Base-by-base conservation (phyloP, 2,329 filamentous ascomycete genomes). In the Pseudogymnoascus sp. region DNA sequence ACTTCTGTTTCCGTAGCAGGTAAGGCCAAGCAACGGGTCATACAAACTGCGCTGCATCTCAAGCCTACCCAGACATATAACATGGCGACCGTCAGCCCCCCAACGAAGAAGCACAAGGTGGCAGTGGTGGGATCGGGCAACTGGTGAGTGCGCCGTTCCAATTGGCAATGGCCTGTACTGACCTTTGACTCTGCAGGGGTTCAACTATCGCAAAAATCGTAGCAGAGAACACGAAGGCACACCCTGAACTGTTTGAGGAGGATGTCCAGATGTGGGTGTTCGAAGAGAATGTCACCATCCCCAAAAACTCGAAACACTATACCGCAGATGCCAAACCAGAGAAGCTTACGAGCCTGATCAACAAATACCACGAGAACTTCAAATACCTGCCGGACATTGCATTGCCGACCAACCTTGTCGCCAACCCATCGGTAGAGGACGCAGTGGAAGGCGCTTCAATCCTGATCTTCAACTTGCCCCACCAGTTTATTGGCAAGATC, bases 241-340 rank as follows among this genome's bases (percentile, higher is more conserved):
- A 96, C 77, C 82, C 86, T 8, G 83, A 91, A 31, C 73, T 97
- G 48, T 99, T 97, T 73, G 90, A 97, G 72, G 80, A 88, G 74
- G 81, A 91, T 65, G 92, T 99, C 60, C 91, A 96, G 77, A 97
- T 99, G 94, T 99, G 94, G 94, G 95, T 99, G 71, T 97, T 86
- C 73, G 94, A 99, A 77, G 94, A 99, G 76, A 84, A 96, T 25
- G 87, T 96, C 66, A 83, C 84, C 61, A 80, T 96, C 42, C 78
- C 89, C 10, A 81, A 87, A 70, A 81, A 83, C 66, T 93, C 90
- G 58, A 85, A 84, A 68, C 83, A 91, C 77, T 92, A 91, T 80
- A 17, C 77, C 81, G 63, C 80, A 78, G 25, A 76, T 80, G 82
- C 84, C 66, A 80, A 85, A 66, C 84, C 88, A 2, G 90, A 94